Percentiles rank a stretch among this genome's conserved stretches.
Evolutionary conservation across 2,329 filamentous ascomycete species (phyloP).

Genomic region (Diaporthe velutina): DNA sequence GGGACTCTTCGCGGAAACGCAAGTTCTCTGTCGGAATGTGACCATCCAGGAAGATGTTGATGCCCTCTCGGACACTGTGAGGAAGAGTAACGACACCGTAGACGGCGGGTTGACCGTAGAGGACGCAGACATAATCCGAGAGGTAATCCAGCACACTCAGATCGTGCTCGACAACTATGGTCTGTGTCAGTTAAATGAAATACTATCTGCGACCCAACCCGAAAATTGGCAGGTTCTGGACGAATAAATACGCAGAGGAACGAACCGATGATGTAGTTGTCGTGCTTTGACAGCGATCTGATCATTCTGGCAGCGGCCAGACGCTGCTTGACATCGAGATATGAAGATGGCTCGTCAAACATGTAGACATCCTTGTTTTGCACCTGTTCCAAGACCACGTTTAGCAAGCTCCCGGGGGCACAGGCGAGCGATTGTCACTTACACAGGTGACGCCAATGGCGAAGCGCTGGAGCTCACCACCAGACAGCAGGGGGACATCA

Average conservation of each 20-base stretch:
- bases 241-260: neutral
- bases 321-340: constrained; percentile 99
- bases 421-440: constrained; percentile 47
- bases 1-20: constrained; percentile 96
- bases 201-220: too few relatives aligned
- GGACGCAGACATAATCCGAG: constrained; percentile 97
- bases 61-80: constrained; percentile 96
- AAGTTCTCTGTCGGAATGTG: constrained; percentile 98
- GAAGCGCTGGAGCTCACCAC: constrained; percentile 98
- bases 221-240: neutral
- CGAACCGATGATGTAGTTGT: constrained; percentile 89
- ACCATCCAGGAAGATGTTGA: constrained; percentile 95
- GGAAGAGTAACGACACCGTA: constrained; percentile 98
- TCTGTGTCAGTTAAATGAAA: neutral
- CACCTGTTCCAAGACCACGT: constrained; percentile 26
- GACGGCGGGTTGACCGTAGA: constrained; percentile 94
- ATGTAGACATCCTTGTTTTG: constrained; percentile 73
- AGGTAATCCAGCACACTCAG: constrained; percentile 98
- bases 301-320: constrained; percentile 92
- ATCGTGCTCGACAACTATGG: constrained; percentile 93
- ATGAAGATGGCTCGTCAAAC: constrained; percentile 99
- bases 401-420: neutral
- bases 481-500: constrained; percentile 90
- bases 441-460: constrained; percentile 93
- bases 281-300: constrained; percentile 85